Evolutionary conservation across 2,329 filamentous ascomycete genomes (phyloP).

Genomic region (Elsinoe perseae): DNA sequence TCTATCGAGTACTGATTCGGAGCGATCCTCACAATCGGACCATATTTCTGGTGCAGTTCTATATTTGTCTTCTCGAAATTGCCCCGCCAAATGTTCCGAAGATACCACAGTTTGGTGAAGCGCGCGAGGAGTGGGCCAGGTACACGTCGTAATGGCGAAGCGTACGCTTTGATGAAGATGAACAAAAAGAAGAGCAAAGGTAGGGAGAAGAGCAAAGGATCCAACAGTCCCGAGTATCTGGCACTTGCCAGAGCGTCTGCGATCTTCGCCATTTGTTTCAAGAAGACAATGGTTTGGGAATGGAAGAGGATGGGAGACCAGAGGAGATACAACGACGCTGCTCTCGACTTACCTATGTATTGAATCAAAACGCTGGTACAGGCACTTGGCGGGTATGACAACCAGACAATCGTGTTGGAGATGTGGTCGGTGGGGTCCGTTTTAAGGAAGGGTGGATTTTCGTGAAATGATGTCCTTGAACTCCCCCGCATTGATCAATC

Average conservation of each 20-base stretch:
- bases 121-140: constrained; percentile 22
- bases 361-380: background rate
- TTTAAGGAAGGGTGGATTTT: background rate
- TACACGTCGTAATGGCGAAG: constrained; percentile 20
- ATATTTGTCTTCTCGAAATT: constrained; percentile 22
- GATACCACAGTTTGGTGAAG: constrained; percentile 22
- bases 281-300: background rate
- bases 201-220: background rate
- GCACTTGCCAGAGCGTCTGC: background rate
- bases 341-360: background rate
- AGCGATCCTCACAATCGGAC: constrained; percentile 10
- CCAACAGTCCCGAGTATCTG: background rate
- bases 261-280: background rate
- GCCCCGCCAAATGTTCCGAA: constrained; percentile 20
- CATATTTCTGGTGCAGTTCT: constrained; percentile 18
- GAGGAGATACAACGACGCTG: background rate
- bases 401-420: background rate
- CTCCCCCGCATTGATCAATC: background rate
- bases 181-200: constrained; percentile 7
- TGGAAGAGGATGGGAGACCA: background rate
- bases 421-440: background rate
- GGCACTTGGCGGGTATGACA: background rate
- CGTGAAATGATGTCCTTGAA: background rate
- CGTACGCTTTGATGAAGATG: constrained; percentile 10
- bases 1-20: constrained; percentile 12